These are phyloP conservation scores for Pseudogymnoascus verrucosus DNA, from an alignment of 2,329 filamentous ascomycete genomes.

Conservation along the genomic window DNA sequence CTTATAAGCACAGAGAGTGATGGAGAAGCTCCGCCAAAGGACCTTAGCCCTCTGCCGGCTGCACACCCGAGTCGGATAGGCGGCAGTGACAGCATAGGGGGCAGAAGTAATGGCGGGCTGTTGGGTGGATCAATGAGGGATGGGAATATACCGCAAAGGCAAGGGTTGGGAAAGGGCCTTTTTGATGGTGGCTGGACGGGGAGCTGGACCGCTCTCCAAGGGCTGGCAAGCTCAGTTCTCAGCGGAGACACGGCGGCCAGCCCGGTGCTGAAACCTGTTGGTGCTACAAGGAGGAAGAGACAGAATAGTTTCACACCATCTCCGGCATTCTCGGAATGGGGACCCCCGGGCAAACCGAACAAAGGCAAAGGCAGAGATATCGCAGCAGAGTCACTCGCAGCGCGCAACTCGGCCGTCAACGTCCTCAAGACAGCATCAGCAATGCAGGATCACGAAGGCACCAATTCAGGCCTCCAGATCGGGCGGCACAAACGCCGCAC, in stretches of 20 bases:
- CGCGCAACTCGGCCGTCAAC: constrained; percentile 47
- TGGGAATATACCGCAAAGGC: constrained; percentile 11
- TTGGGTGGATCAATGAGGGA: constrained; percentile 15
- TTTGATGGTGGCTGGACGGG: constrained; percentile 23
- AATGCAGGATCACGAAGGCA: constrained; percentile 52
- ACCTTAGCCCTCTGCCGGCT: constrained; percentile 42
- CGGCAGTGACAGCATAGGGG: not conserved
- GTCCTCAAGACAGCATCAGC: constrained; percentile 51
- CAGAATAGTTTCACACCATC: constrained; percentile 1
- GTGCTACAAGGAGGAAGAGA: constrained; percentile 11
- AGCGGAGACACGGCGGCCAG: constrained; percentile 20
- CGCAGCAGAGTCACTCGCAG: constrained; percentile 44
- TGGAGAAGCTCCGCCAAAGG: constrained; percentile 33
- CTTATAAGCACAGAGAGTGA: constrained; percentile 20
- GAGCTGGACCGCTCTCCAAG: constrained; percentile 26
- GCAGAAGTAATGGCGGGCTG: constrained; percentile 13
- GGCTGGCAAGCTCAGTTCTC: constrained; percentile 27
- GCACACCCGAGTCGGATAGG: constrained; percentile 28
- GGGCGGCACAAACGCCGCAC: constrained; percentile 31
- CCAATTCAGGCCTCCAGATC: constrained; percentile 50
- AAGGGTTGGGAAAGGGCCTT: constrained; percentile 17
- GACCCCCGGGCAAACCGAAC: not conserved
- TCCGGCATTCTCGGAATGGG: constrained; percentile 8
- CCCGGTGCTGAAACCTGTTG: constrained; percentile 7
- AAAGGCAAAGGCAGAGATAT: constrained; percentile 26